Conservation (phyloP, 768 basidiomycete species). For the Boletus rubescentipes region DNA sequence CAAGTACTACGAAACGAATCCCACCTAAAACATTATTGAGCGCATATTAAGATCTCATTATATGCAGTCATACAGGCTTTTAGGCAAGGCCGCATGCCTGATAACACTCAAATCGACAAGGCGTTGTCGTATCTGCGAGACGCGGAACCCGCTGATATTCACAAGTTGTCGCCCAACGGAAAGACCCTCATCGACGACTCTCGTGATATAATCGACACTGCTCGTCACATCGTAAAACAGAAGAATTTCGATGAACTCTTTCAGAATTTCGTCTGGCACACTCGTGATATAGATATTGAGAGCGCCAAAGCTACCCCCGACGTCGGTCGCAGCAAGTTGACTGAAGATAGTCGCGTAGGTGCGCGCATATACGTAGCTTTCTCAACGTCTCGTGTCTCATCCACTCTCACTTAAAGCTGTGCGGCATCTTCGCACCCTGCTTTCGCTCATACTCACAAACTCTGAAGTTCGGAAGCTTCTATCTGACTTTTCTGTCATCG, state of each 20-base stretch:
- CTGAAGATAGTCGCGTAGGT: constrained; percentile 67
- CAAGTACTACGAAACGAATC: constrained; percentile 10
- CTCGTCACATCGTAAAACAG: constrained; percentile 64
- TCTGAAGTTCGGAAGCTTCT: constrained; percentile 89
- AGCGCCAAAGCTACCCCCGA: constrained; percentile 45
- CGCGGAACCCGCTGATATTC: constrained; percentile 57
- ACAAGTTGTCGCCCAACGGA: constrained; percentile 75
- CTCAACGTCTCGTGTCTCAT: constrained; percentile 3
- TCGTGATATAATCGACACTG: constrained; percentile 78
- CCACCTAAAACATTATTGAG: background rate
- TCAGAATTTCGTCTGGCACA: constrained; percentile 89
- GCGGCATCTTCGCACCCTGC: constrained; percentile 83
- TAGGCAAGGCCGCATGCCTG: constrained; percentile 72
- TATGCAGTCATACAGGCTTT: constrained; percentile 84
- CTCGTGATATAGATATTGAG: constrained; percentile 45
- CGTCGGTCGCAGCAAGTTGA: constrained; percentile 53
- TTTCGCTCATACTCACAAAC: constrained; percentile 87
- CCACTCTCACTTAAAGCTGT: constrained; percentile 52
- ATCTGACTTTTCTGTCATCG: constrained; percentile 72
- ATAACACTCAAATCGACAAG: constrained; percentile 77
- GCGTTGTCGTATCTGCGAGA: constrained; percentile 66
- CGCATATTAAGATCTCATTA: constrained; percentile 50
- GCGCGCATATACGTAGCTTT: constrained; percentile 6
- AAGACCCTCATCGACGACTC: constrained; percentile 71
- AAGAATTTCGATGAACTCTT: constrained; percentile 92